Evolutionary conservation across 2,329 filamentous ascomycete species (phyloP), one percentile per base, ranked within the genome.

Genomic region (Pseudogymnoascus sp.): DNA sequence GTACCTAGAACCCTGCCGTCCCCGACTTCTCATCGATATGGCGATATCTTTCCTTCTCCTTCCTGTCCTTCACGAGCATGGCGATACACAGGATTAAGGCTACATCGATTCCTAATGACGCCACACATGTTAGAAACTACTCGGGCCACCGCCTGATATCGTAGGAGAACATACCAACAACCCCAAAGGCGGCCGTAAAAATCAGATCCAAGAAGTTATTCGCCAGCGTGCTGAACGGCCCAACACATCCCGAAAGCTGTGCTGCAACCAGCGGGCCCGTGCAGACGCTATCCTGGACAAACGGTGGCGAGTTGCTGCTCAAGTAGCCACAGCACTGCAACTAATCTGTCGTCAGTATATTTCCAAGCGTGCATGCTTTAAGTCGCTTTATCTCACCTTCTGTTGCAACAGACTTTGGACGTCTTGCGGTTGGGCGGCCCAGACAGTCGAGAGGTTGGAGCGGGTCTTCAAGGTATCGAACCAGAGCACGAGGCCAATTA

Each of bases 291-390:
- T 93, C 87, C 63, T 83, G 85, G 67, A 91, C 80, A 73, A 93
- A 93, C 61, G 87, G 85, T 10, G 88, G 88, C 11, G 84, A 81
- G 4, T 86, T 88, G 74, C 82, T 85, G 77, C 92, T 91, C 69
- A 83, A 77, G 77, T 90, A 95, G 66, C 90, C 90, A 70, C 90
- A 95, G 83, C 90, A 95, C 69, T 84, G 74, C 74, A 93, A 93
- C 86, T 91, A 71, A 69, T 66, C 62, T 62, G 68, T 60, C 42
- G 60, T 59, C 8, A 47, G 26, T 36, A 31, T 4, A 19, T 8
- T 28, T 53, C 23, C 23, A 19, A 15, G 10, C 11, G 17, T 38
- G 23, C 11, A 19, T 38, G 23, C 7, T 26, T 61, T 31, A 3
- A n/a, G 31, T 28, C 35, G n/a, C 15, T 62, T 7, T 28, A 53